Base-by-base conservation (phyloP, 768 basidiomycete genomes). In the Kwoniella mangroviensis region DNA sequence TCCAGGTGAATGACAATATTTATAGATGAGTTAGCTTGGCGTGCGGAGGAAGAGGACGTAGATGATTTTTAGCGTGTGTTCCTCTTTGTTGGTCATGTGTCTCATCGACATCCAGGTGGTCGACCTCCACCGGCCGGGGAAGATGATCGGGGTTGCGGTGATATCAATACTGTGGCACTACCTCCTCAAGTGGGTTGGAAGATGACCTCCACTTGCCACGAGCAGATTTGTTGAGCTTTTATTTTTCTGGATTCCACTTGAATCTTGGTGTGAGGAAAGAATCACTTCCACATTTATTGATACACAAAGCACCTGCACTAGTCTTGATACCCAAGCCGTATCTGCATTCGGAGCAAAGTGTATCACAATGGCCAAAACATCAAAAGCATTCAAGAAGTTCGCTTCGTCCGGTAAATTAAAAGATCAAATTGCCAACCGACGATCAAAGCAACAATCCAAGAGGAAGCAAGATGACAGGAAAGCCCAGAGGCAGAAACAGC, bases 321-420 rank as follows among this genome's bases (percentile, higher is more conserved):
- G 34, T 10, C 11, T 13, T 13, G 21, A 17, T 62, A 34, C 34
- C 6, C 34, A 34, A 34, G 34, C 34, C 34, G 34, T 34, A 34
- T 34, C 34, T 7, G 34, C 34, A 34, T 34, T 7, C 34, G 34
- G 34, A 34, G 34, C 34, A 49, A 63, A 51, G 24, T 34, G 7
- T n/a, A 22, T 3, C 68, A 77, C 19, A 6, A 83, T 83, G 83
- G 77, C 74, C 66, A 93, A 91, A 75, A 88, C 89, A 21, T 84
- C 88, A 49, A 95, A 95, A 83, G 88, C 92, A 0, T 91, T 91
- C 12, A 89, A 90, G 79, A 94, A 95, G 84, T 95, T 95, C 75
- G 91, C 90, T 10, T 86, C 92, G 3, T 93, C 91, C 68, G 95
- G 95, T 1, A 90, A 91, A 79, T 88, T 98, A 63, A 92, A 93